A percentile compares a stretch with the other conserved stretches of the same genome.
These are phyloP conservation scores for Tephrocybe rancida DNA, from an alignment of 768 basidiomycete species.

Conservation along the genomic window DNA sequence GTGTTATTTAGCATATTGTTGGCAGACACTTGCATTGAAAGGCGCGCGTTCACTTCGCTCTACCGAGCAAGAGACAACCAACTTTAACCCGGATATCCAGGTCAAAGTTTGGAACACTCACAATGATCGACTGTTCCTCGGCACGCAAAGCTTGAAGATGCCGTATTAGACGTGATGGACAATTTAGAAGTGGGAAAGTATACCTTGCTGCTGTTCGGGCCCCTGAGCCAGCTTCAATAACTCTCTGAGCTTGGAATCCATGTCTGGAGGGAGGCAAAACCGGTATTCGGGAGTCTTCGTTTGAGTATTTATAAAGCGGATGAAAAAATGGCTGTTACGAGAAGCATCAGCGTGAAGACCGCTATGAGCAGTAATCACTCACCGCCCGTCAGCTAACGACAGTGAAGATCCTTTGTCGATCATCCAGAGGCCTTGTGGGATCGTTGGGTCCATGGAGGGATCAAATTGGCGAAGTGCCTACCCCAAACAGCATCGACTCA, in stretches of 20 bases:
- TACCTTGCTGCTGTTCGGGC: background rate
- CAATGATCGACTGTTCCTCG: background rate
- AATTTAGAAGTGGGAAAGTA: background rate
- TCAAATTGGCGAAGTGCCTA: background rate
- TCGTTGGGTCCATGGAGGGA: background rate
- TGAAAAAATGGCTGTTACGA: background rate
- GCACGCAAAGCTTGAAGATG: background rate
- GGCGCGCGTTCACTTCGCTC: background rate
- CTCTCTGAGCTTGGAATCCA: background rate
- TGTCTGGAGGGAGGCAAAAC: background rate
- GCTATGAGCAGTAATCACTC: background rate
- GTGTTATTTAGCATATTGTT: constrained; percentile 1
- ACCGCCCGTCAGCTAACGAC: background rate
- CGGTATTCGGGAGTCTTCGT: background rate
- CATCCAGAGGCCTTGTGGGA: background rate
- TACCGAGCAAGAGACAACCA: background rate
- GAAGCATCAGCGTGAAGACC: background rate
- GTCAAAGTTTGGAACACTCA: background rate
- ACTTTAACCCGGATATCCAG: background rate
- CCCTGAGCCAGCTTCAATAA: background rate
- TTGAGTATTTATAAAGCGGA: background rate
- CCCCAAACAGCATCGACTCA: background rate
- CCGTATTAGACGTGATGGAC: background rate
- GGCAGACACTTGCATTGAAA: background rate
- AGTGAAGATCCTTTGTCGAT: constrained; percentile 1